These are phyloP conservation scores for Przewalskia tangutica DNA, from an alignment of 257 asterid species.

Conservation along the genomic window DNA sequence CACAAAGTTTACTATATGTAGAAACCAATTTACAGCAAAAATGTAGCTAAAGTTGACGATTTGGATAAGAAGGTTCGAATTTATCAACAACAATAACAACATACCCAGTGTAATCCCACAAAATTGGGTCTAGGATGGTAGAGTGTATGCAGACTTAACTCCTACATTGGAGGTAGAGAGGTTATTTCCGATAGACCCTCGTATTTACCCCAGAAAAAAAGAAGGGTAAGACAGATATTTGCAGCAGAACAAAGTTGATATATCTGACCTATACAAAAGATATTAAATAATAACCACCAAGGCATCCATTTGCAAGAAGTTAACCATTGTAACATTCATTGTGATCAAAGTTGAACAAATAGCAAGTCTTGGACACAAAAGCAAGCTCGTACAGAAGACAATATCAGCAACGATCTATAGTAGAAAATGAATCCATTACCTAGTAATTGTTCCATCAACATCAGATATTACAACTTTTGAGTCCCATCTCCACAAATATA, in stretches of 20 bases:
- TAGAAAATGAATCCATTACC: conserved; percentile 29
- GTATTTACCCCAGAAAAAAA: not conserved
- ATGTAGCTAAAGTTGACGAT: not conserved
- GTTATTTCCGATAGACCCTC: not conserved
- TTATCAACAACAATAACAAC: not conserved
- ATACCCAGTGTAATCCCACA: too few relatives aligned
- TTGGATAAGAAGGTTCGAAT: not conserved
- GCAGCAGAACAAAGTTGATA: not conserved
- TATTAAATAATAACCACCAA: not conserved
- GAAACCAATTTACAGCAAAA: not conserved
- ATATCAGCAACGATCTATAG: not conserved
- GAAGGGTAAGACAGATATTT: not conserved
- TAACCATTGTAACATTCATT: not conserved
- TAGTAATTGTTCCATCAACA: conserved; percentile 96
- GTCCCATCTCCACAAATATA: conserved; percentile 92
- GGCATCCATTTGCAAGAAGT: not conserved
- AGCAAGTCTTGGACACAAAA: not conserved
- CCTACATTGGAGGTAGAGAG: too few relatives aligned
- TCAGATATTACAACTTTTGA: conserved; percentile 82
- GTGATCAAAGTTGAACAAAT: not conserved
- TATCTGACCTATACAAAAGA: not conserved
- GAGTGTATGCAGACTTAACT: too few relatives aligned
- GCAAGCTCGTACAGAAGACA: not conserved
- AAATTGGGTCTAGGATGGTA: too few relatives aligned
- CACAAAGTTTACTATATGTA: not conserved